Evolutionary conservation across 208 protist genomes (phyloP).

Genomic region (Trichomonas vaginalis): DNA sequence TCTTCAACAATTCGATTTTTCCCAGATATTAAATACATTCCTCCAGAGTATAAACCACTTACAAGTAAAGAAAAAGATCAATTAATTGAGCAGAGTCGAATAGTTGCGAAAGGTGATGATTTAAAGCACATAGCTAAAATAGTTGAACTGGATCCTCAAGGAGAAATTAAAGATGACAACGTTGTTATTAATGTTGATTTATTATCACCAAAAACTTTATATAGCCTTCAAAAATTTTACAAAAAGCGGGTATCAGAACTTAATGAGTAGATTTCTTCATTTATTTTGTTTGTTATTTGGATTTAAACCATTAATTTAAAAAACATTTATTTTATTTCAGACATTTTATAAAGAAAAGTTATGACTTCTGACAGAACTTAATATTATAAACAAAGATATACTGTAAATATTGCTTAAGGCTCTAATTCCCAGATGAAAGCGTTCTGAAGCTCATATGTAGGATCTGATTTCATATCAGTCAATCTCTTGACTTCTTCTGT

Average conservation of each 20-base stretch:
- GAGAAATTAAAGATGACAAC: neutral
- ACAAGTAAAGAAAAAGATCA: neutral
- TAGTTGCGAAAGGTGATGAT: neutral
- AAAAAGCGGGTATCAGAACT: neutral
- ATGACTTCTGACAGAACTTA: no score
- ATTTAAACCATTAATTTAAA: neutral
- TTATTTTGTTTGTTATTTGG: neutral
- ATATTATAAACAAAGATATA: no score
- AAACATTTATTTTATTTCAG: neutral
- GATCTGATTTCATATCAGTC: neutral
- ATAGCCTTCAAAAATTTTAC: neutral
- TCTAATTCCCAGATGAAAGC: neutral
- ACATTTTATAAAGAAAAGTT: no score
- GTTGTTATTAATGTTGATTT: neutral
- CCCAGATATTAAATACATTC: neutral
- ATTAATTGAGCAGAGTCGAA: neutral
- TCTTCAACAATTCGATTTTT: neutral
- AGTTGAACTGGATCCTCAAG: neutral
- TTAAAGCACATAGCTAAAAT: neutral
- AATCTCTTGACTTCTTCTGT: neutral
- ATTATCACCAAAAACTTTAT: neutral
- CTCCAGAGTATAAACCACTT: neutral
- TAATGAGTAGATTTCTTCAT: neutral
- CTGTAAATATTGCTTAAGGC: neutral
- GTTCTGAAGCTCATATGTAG: neutral